Base-by-base conservation (phyloP, 805 yeast species). In the Candida lessepsii region DNA sequence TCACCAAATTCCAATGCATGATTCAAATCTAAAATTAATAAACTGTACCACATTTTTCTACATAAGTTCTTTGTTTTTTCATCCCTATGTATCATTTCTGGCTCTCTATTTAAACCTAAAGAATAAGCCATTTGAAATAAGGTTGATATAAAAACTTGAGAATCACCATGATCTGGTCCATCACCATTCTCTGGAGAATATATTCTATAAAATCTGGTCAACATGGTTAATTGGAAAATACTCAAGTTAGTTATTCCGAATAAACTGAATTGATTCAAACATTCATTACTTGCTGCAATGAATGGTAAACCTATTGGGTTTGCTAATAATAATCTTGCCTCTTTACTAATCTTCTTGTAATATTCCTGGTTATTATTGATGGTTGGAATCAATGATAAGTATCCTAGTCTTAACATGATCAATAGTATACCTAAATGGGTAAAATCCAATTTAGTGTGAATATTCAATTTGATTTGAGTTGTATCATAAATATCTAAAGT, bases 101-200 rank as follows among this genome's bases (percentile, higher is more conserved):
- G 88, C 47, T 83, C 89, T 49, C 88, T 67, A 53, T 83, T 81
- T 18, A 83, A 53, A 0, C 89, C 90, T 47, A 82, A 70, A 27
- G 82, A 71, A 39, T 76, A 69, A 0, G 83, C 86, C 83, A 83
- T 79, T 51, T 81, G 86, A 11, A 80, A 60, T 21, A 80, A 63
- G 59, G 78, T 70, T 1, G 82, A 78, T 10, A 74, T 56, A 39
- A 75, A 71, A 6, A 78, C 73, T 49, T 73, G 80, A 2, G 80
- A 70, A 36, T 76, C 78, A 30, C 80, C 82, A 41, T 78, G 81
- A 50, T 77, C 84, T 3, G 66, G 63, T 2, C 74, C 70, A 50
- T 77, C 81, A 28, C 82, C 83, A 51, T 75, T 78, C 44, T 72
- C 78, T 0, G 81, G 81, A 0, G 78, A 61, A 38, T 56, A 63